These are phyloP conservation scores for Coffea eugenioides DNA, from an alignment of 257 asterid species.

Conservation along the genomic window DNA sequence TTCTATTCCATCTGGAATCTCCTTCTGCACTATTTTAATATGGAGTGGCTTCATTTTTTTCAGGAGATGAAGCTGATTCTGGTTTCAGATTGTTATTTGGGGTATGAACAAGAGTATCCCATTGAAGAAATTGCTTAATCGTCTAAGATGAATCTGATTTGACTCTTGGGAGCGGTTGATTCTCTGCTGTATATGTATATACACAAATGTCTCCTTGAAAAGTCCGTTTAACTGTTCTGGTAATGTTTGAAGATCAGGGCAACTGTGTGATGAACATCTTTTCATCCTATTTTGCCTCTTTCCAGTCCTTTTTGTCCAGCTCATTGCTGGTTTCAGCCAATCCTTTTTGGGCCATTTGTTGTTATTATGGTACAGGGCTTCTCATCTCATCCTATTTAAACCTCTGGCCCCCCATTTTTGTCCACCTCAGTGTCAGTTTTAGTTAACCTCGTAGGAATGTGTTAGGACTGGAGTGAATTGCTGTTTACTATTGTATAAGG, in stretches of 20 bases:
- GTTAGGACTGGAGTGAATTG: background rate
- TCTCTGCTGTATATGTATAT: background rate
- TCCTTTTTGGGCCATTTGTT: background rate
- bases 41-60: background rate
- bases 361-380: too few relatives aligned
- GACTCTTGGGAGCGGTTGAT: background rate
- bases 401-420: too few relatives aligned
- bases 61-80: constrained; percentile 78
- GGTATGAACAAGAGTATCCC: constrained; percentile 63
- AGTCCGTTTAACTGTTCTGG: too few relatives aligned
- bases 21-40: background rate
- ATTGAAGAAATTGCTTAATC: constrained; percentile 38
- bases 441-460: background rate
- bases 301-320: background rate
- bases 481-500: background rate
- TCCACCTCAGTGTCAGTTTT: background rate
- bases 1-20: background rate
- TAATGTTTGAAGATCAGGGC: background rate
- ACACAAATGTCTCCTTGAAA: background rate
- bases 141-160: background rate
- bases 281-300: too few relatives aligned
- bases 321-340: background rate
- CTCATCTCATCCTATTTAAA: background rate
- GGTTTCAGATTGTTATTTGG: constrained; percentile 82
- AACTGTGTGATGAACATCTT: background rate